A percentile compares a stretch with the other conserved stretches of the same genome.
phyloP scores from a whole-genome alignment of 345 rosid genomes.

The Mallotus nudiflorus region DNA sequence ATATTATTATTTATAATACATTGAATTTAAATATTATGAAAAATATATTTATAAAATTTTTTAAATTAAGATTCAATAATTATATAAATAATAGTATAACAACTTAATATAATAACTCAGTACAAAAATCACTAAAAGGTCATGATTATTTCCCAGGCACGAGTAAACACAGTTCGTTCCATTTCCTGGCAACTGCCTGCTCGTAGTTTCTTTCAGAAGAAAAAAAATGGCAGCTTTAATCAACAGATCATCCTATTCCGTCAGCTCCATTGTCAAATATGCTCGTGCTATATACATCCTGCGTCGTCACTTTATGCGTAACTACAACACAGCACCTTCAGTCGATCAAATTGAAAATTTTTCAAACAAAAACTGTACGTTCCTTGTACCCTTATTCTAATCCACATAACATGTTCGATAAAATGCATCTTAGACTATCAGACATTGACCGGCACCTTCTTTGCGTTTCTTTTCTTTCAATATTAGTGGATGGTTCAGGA shows the following conservation, averaged over 20 bases:
- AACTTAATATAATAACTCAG: too few species aligned
- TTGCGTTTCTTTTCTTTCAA: slow-evolving; percentile 16
- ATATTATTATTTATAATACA: too few species aligned
- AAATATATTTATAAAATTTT: too few species aligned
- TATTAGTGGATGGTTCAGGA: slow-evolving; percentile 35
- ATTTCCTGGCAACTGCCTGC: too few species aligned
- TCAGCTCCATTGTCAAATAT: neutral
- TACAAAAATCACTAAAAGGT: too few species aligned
- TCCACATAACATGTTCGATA: neutral
- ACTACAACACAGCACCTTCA: neutral
- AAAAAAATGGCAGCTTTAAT: neutral
- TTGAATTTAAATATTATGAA: too few species aligned
- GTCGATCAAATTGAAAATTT: neutral
- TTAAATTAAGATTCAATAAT: too few species aligned
- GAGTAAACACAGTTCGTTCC: too few species aligned
- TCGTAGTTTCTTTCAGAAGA: too few species aligned
- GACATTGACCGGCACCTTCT: neutral
- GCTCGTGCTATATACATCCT: neutral
- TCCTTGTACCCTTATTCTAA: neutral
- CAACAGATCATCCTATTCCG: neutral
- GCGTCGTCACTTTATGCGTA: neutral
- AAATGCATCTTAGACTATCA: neutral
- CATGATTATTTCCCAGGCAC: too few species aligned
- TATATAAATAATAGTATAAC: too few species aligned
- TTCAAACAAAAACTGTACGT: neutral